Base-by-base conservation (phyloP, 352 stramenopile genomes). In the Phytopythium montanum region DNA sequence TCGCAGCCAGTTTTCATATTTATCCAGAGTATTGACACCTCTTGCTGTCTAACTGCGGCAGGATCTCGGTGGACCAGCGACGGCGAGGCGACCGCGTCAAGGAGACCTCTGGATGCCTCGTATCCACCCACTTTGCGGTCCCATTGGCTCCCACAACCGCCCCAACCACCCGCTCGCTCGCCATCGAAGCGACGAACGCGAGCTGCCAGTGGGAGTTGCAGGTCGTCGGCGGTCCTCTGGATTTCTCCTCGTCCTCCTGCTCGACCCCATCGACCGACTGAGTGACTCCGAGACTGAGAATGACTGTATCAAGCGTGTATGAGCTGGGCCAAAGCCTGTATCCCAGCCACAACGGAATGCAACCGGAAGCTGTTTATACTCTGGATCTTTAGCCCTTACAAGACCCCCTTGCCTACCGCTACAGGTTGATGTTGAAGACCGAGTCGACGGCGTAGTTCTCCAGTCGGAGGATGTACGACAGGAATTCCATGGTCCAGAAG, bases 401-500 rank as follows among this genome's bases (percentile, higher is more conserved):
- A n/a, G n/a, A n/a, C n/a, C n/a, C n/a, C n/a, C n/a, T n/a, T n/a
- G 36, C n/a, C 36, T 42, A 21, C n/a, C n/a, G 36, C 36, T 60
- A 60, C 39, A 62, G 26, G 5, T 46, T 55, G 8, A 78, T 50
- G 21, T 65, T 59, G 29, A 79, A 79, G 10, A 71, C 45, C 1
- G 67, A 66, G 7, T 55, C 61, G 38, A 79, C 61, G 10, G 65
- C 62, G 38, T 53, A 52, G 33, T 72, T 71, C 62, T 79, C 61
- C 46, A 75, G 65, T 38, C 58, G 52, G 2, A 58, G 36, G 36
- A 72, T 46, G 57, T 72, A 72, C 29, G 65, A 72, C 3, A 68
- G 56, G 59, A 72, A 72, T 58, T 72, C 65, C 61, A 72, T 68
- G 61, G 64, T 68, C 65, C 65, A 72, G 52, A 72, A 72, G 18